Base-by-base conservation (phyloP, 768 basidiomycete species). In the Leccinum aurantiacum region DNA sequence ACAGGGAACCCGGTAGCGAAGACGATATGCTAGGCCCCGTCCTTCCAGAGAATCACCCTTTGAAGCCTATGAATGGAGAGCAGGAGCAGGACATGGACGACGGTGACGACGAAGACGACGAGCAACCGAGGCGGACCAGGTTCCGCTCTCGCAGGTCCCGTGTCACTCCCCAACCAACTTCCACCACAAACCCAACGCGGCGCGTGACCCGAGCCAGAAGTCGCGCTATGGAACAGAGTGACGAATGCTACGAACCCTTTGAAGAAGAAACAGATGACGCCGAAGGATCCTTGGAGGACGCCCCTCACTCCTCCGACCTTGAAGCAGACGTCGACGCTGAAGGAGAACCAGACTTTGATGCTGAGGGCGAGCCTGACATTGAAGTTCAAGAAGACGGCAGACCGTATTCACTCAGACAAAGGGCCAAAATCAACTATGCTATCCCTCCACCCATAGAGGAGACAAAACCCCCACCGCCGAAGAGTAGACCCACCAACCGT, bases 381-480 rank as follows among this genome's bases (percentile, higher is more conserved):
- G 82, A 82, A 56, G 54, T 74, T 15, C 80, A 80, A 50, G 73
- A 75, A 24, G 78, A 78, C 27, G 68, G 70, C 29, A 60, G 58
- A 66, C 69, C 70, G 19, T 93, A 93, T 65, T 68, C 84, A 0
- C 77, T 93, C 38, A 78, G 91, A 19, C 83, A 86, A 66, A 78
- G 91, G 54, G 69, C 67, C 49, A 82, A 65, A 54, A 85, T 93
- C 65, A 91, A 93, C 68, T 93, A 93, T 58, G 87, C 87, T 13
- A 89, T 92, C 22, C 90, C 89, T 1, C 91, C 91, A 0, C 88
- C 91, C 1, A 76, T 93, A 15, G 91, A 93, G 53, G 90, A 92
- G 37, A 75, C 89, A 71, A 74, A 64, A 24, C 70, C 74, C 0
- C 74, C 72, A 6, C 74, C 76, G 4, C n/a, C n/a, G 38, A 75